Base-by-base conservation (phyloP, 148 eudicot genomes). In the Talinum fruticosum region DNA sequence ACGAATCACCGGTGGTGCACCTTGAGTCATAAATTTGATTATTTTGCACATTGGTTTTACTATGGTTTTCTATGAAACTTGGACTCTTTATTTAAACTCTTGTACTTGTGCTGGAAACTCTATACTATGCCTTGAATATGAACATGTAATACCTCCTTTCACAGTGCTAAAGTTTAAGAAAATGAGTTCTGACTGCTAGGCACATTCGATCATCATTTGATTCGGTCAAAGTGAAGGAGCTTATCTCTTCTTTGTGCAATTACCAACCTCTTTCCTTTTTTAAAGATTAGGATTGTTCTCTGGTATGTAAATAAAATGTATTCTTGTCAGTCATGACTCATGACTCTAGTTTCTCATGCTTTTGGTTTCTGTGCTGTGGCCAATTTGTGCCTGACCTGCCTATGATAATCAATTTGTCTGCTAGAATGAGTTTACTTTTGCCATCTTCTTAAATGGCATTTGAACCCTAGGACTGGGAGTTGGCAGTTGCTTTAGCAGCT, bases 331-430 rank as follows among this genome's bases (percentile, higher is more conserved):
- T 65, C 33, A 62, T 38, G 44, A 70, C 13, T 65, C 33, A 62
- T 38, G 44, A 70, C 13, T 47, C 26, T 64, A 36, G 29, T 37
- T 61, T 35, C 67, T 30, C 38, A 4, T 49, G 10, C 53, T 53
- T 47, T 65, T 66, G 26, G 69, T 61, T 57, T 74, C 33, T 74
- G 29, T 68, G 18, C 33, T 44, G 34, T 57, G 28, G 41, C 34
- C 67, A 47, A 34, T 57, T 37, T 45, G 44, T 77, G 69, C 3
- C 53, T 82, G 41, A 29, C 23, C 47, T 78, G 19, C 53, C 65
- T 19, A 66, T 57, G 28, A 41, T 59, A 45, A 18, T 54, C 19
- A 19, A 37, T 7, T 37, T 37, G 19, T 14, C 26, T 34, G 29
- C 47, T 59, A 45, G n/a, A 38, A 54, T 69, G 47, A 44, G 33